Percentiles rank a stretch among this genome's conserved stretches.
Conservation (phyloP, 805 yeast species). For the Ogataea degrootiae region DNA sequence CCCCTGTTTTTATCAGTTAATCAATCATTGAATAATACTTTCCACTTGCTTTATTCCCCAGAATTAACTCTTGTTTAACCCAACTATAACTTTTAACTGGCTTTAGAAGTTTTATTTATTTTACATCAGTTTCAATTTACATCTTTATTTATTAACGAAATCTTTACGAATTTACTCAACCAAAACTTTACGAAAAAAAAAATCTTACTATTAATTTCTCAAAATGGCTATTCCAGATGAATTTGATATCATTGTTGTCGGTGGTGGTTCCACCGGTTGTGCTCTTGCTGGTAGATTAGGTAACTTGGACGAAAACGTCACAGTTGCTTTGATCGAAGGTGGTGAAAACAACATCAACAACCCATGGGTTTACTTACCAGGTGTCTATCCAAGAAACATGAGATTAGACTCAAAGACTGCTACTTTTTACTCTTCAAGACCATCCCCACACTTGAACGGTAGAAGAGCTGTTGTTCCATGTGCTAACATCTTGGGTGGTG, state of each 20-base stretch:
- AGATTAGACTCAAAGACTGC: slow-evolving; percentile 28
- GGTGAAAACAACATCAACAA: slow-evolving; percentile 29
- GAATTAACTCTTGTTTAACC: too few relatives aligned
- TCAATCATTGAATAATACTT: too few relatives aligned
- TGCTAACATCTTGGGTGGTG: slow-evolving; percentile 28
- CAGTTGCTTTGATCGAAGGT: slow-evolving; percentile 25
- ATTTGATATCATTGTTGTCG: slow-evolving; percentile 26
- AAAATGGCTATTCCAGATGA: slow-evolving; percentile 27
- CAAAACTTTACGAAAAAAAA: not conserved
- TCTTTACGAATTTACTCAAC: too few relatives aligned
- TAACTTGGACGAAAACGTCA: slow-evolving; percentile 23
- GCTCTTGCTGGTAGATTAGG: slow-evolving; percentile 27
- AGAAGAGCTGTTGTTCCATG: slow-evolving; percentile 29
- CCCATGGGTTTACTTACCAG: slow-evolving; percentile 29
- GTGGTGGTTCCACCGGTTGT: slow-evolving; percentile 29
- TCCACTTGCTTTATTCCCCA: too few relatives aligned
- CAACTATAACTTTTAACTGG: too few relatives aligned
- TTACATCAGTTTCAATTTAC: too few relatives aligned
- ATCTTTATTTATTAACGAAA: too few relatives aligned
- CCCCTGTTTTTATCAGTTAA: too few relatives aligned
- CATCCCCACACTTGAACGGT: slow-evolving; percentile 25
- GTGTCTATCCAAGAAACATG: slow-evolving; percentile 29
- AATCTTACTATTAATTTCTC: not conserved
- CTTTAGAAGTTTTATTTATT: too few relatives aligned
- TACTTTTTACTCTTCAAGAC: slow-evolving; percentile 24